These are phyloP conservation scores for Colletotrichum agaves DNA, from an alignment of 2,329 filamentous ascomycete species.

Conservation along the genomic window DNA sequence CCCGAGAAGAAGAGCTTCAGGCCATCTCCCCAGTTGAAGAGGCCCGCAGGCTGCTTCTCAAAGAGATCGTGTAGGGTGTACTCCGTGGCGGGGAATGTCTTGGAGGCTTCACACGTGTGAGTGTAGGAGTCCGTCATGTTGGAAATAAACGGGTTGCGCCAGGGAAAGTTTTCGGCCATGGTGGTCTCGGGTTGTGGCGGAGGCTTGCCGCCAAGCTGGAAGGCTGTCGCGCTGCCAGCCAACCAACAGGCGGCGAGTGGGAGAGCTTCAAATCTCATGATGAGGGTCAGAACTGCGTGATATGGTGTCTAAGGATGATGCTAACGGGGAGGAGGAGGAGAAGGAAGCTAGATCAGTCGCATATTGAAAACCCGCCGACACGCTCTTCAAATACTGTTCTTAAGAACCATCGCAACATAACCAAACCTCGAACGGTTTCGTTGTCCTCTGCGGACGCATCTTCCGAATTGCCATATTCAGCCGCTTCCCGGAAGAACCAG, in stretches of 20 bases:
- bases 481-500: constrained; percentile 9
- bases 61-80: constrained; percentile 57
- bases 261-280: constrained; percentile 9
- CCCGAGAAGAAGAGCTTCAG: constrained; percentile 53
- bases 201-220: constrained; percentile 43
- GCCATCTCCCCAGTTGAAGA: constrained; percentile 52
- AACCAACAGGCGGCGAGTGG: constrained; percentile 26
- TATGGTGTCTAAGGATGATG: not conserved
- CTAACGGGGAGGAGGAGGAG: not conserved
- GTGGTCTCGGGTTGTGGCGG: constrained; percentile 45
- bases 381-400: constrained; percentile 11
- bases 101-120: constrained; percentile 48
- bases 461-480: constrained; percentile 45
- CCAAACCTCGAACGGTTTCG: constrained; percentile 38
- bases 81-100: constrained; percentile 52
- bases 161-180: constrained; percentile 53
- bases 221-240: constrained; percentile 40
- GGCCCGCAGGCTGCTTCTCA: constrained; percentile 49
- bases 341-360: not conserved
- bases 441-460: constrained; percentile 47
- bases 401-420: constrained; percentile 21
- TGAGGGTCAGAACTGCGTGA: not conserved
- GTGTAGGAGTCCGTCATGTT: constrained; percentile 44
- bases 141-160: constrained; percentile 52
- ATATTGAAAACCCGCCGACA: not conserved